Conservation (phyloP, 2,329 filamentous ascomycete species). For the Trichoderma atroviride region DNA sequence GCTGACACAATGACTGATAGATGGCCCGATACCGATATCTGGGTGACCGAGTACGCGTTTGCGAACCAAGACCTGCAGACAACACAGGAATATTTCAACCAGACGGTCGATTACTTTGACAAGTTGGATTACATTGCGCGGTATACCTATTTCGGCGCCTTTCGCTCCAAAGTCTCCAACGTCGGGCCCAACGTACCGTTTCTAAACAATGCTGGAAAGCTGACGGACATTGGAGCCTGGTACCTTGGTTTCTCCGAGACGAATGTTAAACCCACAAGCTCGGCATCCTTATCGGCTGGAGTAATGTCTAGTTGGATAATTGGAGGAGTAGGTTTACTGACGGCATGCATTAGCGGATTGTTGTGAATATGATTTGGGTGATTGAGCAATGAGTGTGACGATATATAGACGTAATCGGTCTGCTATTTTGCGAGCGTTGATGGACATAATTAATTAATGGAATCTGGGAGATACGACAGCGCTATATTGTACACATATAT, state of each 20-base stretch:
- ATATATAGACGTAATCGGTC: background rate
- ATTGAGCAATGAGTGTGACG: background rate
- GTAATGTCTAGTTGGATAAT: conserved; percentile 1
- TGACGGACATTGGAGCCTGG: conserved; percentile 77
- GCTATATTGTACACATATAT: background rate
- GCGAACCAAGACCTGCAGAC: conserved; percentile 57
- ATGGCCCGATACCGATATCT: conserved; percentile 65
- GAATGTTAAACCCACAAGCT: conserved; percentile 45
- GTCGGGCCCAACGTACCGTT: conserved; percentile 74
- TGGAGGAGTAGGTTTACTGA: conserved; percentile 13
- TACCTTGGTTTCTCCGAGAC: conserved; percentile 65
- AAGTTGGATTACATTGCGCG: conserved; percentile 56
- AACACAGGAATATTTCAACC: conserved; percentile 70
- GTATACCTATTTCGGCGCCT: conserved; percentile 78
- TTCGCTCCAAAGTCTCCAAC: conserved; percentile 69
- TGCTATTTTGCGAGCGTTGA: background rate
- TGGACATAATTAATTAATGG: background rate
- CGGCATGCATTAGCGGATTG: background rate
- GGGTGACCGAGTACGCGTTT: conserved; percentile 78
- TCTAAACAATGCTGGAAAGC: conserved; percentile 65
- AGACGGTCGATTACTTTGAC: conserved; percentile 68
- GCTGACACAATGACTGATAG: conserved; percentile 37
- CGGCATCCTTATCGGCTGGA: conserved; percentile 10
- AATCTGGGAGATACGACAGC: background rate
- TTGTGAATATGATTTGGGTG: background rate